Percentiles rank a stretch among this genome's conserved stretches.
These are phyloP conservation scores for Elongisporangium senticosum DNA, from an alignment of 352 stramenopile species.

Conservation along the genomic window DNA sequence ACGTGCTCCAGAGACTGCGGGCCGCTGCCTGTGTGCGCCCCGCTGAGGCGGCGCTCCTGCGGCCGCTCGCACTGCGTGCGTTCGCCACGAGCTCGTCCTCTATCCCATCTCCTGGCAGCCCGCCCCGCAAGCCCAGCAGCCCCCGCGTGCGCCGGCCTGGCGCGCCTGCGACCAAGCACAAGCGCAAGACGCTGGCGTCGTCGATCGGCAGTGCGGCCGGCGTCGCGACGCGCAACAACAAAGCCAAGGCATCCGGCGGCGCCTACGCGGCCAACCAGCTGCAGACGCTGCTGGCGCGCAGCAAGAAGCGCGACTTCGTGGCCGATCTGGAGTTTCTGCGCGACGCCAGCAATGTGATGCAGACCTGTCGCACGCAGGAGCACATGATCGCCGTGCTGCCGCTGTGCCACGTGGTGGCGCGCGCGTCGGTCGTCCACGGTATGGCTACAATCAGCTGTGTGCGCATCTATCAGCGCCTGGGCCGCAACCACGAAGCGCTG, in stretches of 20 bases:
- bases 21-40: not conserved
- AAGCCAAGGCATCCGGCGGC: conserved; percentile 4
- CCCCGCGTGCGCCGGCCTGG: not conserved
- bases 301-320: conserved; percentile 27
- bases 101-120: not conserved
- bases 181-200: conserved; percentile 3
- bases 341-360: conserved; percentile 31
- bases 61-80: not conserved
- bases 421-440: conserved; percentile 24
- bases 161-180: conserved; percentile 3
- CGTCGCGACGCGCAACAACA: conserved; percentile 5
- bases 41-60: not conserved
- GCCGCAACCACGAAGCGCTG: conserved; percentile 41
- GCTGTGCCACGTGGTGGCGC: conserved; percentile 46
- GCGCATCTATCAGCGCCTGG: conserved; percentile 55
- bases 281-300: conserved; percentile 29
- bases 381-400: conserved; percentile 52
- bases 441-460: conserved; percentile 51
- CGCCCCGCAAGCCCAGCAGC: not conserved
- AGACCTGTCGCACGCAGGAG: conserved; percentile 42
- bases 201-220: not conserved
- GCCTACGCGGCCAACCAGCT: conserved; percentile 18
- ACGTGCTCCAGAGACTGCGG: not conserved
- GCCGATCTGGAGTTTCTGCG: conserved; percentile 43
- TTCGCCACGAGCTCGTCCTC: not conserved